Conservation (phyloP, 139 green algal genomes). For the Tetradesmus lagerheimii region DNA sequence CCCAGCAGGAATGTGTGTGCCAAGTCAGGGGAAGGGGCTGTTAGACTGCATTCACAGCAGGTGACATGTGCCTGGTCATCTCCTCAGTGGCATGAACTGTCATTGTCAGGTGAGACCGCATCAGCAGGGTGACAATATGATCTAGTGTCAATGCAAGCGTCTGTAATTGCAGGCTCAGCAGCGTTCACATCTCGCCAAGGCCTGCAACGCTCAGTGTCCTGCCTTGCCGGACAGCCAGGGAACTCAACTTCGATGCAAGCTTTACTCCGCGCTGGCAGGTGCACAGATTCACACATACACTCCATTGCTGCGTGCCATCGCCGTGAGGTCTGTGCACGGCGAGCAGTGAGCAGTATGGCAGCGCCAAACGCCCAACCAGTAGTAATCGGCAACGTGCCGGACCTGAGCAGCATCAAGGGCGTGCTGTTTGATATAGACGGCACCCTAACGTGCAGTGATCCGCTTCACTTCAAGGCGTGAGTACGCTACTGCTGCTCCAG, state of each 20-base stretch:
- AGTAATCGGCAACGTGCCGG: constrained; percentile 14
- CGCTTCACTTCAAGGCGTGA: constrained; percentile 77
- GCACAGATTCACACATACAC: background rate
- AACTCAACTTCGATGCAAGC: background rate
- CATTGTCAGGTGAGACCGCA: too few relatives aligned
- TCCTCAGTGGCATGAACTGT: background rate
- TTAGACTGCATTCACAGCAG: too few relatives aligned
- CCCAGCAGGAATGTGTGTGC: too few relatives aligned
- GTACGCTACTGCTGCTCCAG: constrained; percentile 2
- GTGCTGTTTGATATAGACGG: constrained; percentile 73
- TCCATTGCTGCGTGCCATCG: background rate
- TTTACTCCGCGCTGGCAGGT: background rate
- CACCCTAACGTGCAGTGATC: constrained; percentile 77
- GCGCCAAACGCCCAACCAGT: background rate
- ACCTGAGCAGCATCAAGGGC: constrained; percentile 42
- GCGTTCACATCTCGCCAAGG: background rate
- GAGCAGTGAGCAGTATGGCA: background rate
- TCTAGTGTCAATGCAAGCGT: background rate
- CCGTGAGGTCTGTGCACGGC: background rate
- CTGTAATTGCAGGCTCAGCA: background rate
- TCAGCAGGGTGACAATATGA: too few relatives aligned
- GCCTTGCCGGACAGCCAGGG: background rate
- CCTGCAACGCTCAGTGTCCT: background rate
- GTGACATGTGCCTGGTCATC: background rate
- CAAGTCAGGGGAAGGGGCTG: too few relatives aligned